Conservation (phyloP, 805 yeast genomes). For the Tanozyma kutaoensis region DNA sequence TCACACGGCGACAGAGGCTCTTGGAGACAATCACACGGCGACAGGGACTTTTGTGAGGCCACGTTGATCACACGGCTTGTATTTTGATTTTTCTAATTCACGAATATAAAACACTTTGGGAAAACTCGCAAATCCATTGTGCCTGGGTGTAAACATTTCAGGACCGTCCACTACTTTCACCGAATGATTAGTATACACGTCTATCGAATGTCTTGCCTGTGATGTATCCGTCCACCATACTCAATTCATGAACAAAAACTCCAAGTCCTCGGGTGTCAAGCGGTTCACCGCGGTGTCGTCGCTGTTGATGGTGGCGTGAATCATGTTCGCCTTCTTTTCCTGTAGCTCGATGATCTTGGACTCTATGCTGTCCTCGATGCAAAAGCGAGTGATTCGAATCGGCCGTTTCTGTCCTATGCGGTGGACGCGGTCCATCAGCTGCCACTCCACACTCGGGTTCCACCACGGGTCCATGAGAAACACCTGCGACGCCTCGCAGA, state of each 20-base stretch:
- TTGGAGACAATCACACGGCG: no score
- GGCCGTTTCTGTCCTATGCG: constrained; percentile 95
- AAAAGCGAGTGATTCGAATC: constrained; percentile 79
- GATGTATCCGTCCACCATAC: no score
- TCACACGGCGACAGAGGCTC: no score
- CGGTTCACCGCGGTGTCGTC: constrained; percentile 86
- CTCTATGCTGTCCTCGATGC: constrained; percentile 95
- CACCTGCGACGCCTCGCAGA: constrained; percentile 96
- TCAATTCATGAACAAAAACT: constrained; percentile 80
- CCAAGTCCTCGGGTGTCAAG: constrained; percentile 87
- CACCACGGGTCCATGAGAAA: constrained; percentile 98
- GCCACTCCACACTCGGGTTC: constrained; percentile 99
- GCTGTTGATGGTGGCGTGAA: constrained; percentile 86
- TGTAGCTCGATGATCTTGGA: constrained; percentile 91
- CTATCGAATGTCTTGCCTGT: no score
- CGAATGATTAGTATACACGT: no score
- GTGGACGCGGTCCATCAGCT: constrained; percentile 95
- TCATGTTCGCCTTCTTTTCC: constrained; percentile 97
- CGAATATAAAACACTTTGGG: no score
- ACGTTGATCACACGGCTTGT: no score
- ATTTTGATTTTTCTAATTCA: no score
- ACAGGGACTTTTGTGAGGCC: no score
- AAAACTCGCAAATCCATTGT: no score
- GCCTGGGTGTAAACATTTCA: no score
- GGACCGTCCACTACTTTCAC: no score